phyloP scores from a whole-genome alignment of 495 filamentous ascomycete species.

The Xylaria telfairii region DNA sequence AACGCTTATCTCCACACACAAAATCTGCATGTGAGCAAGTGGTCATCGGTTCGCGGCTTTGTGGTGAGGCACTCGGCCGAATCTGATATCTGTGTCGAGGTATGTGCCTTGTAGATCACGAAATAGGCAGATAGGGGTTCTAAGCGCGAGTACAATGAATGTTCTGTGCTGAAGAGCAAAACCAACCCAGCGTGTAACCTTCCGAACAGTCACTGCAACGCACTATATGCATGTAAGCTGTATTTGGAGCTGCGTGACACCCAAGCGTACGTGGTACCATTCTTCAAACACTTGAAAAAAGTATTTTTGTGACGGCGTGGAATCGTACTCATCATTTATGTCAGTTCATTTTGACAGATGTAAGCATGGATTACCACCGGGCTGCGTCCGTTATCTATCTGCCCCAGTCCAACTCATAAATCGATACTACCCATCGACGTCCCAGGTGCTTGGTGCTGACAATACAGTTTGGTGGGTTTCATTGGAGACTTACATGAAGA shows the following conservation, averaged over 20 bases:
- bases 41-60: neutral
- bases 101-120: neutral
- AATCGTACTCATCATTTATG: neutral
- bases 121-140: neutral
- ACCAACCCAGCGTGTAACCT: neutral
- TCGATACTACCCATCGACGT: neutral
- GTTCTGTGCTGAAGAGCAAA: neutral
- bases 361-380: neutral
- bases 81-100: neutral
- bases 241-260: neutral
- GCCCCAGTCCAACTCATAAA: neutral
- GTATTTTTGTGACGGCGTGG: neutral
- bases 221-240: neutral
- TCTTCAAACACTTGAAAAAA: neutral
- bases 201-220: neutral
- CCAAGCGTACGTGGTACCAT: neutral
- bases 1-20: neutral
- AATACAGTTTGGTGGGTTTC: slow-evolving; percentile 7
- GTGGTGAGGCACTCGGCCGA: neutral
- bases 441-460: neutral
- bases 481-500: neutral
- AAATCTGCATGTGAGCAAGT: neutral
- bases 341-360: neutral
- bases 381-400: neutral
- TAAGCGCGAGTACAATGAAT: neutral